Evolutionary conservation across 2,329 filamentous ascomycete genomes (phyloP), one percentile per base, ranked within the genome.

Genomic region (Aschersonia sp.): DNA sequence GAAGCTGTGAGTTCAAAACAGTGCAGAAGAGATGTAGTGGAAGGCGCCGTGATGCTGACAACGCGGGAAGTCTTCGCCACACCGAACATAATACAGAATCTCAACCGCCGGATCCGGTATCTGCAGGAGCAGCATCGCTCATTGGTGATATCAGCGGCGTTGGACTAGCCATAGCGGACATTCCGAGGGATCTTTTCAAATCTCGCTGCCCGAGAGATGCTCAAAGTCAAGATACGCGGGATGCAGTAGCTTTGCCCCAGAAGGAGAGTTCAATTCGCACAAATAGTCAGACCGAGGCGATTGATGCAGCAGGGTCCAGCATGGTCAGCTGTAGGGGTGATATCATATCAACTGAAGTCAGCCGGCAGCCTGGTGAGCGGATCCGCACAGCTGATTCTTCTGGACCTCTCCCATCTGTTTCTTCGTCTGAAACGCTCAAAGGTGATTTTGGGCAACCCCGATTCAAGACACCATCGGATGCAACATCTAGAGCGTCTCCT

Each of bases 141-240:
- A 69, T 94, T n/a, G 84, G 85, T 5, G 91, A 89, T n/a, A 71
- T 92, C 44, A 81, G 84, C 30, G 84, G 77, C 40, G 82, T 96
- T 49, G 78, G 85, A 57, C 84, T 94, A 75, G 86, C 87, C 1
- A 73, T 94, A 41, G 85, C 85, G 1, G 88, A 94, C 57, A 75
- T 82, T 54, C 78, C 78, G 2, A 65, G 73, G 20, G 73, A 78
- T 50, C 61, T 80, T 4, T 77, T 79, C 61, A 74, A 70, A 45
- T 58, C 57, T 12, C 56, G 58, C 6, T 55, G 55, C 29, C 49
- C 48, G 10, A 60, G 55, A 31, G 54, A 56, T 28, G 43, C 29
- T 20, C 44, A 44, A 20, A 9, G 49, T 29, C 10, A 42, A 3
- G 47, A 48, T 30, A 45, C 45, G 2, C 49, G 51, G 5, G 47